These are phyloP conservation scores for Plantago elongata DNA, from an alignment of 257 asterid species.

Conservation along the genomic window DNA sequence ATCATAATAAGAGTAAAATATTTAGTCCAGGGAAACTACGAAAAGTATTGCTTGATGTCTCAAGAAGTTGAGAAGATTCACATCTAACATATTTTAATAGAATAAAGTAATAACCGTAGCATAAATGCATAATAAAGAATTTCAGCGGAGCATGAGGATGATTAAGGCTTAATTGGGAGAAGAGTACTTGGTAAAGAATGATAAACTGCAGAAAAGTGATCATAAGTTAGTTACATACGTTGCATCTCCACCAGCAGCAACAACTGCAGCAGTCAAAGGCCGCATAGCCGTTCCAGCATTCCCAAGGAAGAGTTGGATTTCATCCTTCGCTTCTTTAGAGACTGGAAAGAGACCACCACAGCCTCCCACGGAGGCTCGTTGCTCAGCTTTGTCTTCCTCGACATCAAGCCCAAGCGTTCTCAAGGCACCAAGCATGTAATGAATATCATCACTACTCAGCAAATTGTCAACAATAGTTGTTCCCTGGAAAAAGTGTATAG, in stretches of 20 bases:
- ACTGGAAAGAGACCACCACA: conserved; percentile 83
- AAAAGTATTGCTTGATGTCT: background rate
- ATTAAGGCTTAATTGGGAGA: background rate
- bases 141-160: background rate
- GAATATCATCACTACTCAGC: conserved; percentile 82
- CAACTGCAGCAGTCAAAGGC: conserved; percentile 93
- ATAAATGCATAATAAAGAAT: background rate
- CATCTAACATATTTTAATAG: background rate
- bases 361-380: conserved; percentile 82
- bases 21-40: background rate
- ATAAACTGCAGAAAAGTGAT: conserved; percentile 10
- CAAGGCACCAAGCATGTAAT: conserved; percentile 91
- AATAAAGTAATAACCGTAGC: background rate
- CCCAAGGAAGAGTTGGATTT: conserved; percentile 90
- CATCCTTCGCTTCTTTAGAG: conserved; percentile 63
- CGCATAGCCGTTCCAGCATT: conserved; percentile 99
- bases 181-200: background rate
- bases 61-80: background rate
- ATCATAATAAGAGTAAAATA: background rate
- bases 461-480: conserved; percentile 89
- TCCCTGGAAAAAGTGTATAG: conserved; percentile 50
- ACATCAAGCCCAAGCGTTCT: conserved; percentile 82
- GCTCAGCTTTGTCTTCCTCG: conserved; percentile 63
- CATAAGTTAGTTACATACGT: conserved; percentile 37
- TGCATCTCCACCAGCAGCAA: conserved; percentile 89